These are phyloP conservation scores for Suillus paluster DNA, from an alignment of 768 basidiomycete species.

Conservation along the genomic window DNA sequence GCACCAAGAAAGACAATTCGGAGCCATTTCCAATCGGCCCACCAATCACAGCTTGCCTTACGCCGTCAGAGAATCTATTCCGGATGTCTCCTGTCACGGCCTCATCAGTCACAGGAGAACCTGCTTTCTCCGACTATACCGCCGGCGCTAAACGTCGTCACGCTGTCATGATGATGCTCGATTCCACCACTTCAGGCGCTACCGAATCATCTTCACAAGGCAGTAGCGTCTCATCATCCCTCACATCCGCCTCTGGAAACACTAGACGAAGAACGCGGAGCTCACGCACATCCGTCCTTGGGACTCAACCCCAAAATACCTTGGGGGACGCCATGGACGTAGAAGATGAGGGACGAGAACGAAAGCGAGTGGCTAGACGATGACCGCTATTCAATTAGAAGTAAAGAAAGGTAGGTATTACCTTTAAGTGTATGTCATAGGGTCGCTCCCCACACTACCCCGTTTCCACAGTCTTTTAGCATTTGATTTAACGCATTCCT, in stretches of 20 bases:
- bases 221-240: slow-evolving; percentile 28
- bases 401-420: neutral
- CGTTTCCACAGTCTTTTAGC: neutral
- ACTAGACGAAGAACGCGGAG: slow-evolving; percentile 63
- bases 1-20: slow-evolving; percentile 32
- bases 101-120: slow-evolving; percentile 34
- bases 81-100: slow-evolving; percentile 29
- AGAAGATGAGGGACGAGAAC: slow-evolving; percentile 76
- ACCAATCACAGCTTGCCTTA: slow-evolving; percentile 26
- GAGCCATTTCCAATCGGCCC: slow-evolving; percentile 23
- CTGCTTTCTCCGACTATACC: slow-evolving; percentile 39
- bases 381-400: slow-evolving; percentile 30
- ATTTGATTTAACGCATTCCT: slow-evolving; percentile 6
- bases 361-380: slow-evolving; percentile 74
- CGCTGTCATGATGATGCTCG: slow-evolving; percentile 79
- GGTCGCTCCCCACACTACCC: neutral
- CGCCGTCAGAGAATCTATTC: slow-evolving; percentile 33
- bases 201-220: slow-evolving; percentile 42
- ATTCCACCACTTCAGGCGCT: slow-evolving; percentile 48
- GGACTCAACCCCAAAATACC: slow-evolving; percentile 43
- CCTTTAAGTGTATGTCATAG: slow-evolving; percentile 15
- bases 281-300: slow-evolving; percentile 36
- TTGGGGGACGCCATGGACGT: slow-evolving; percentile 67
- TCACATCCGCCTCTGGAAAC: slow-evolving; percentile 31
- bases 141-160: slow-evolving; percentile 76